Percentiles rank a stretch among this genome's conserved stretches.
These are phyloP conservation scores for Chaetomiaceae sp. DNA, from an alignment of 2,329 filamentous ascomycete genomes.

Conservation along the genomic window DNA sequence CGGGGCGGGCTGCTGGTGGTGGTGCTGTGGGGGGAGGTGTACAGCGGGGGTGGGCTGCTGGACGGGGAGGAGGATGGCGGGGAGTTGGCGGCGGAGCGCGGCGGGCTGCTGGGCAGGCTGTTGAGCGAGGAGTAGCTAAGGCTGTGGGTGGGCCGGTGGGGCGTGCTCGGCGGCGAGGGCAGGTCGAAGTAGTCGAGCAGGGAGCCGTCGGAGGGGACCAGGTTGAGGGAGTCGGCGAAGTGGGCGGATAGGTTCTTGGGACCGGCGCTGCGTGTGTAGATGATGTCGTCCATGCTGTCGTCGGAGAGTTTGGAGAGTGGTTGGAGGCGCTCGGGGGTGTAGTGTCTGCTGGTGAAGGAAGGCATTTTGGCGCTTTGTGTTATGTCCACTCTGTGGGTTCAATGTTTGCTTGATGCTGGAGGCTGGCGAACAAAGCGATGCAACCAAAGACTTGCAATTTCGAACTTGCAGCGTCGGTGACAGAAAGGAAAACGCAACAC, in stretches of 20 bases:
- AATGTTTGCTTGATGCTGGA: not conserved
- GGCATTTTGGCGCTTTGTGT: slow-evolving; percentile 7
- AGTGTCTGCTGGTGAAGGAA: slow-evolving; percentile 11
- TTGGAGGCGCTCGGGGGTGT: slow-evolving; percentile 8
- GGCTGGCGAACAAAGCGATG: not conserved
- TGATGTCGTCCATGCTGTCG: slow-evolving; percentile 13
- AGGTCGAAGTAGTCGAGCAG: slow-evolving; percentile 20
- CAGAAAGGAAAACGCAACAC: not conserved
- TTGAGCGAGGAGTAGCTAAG: slow-evolving; percentile 12
- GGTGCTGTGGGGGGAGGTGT: not conserved
- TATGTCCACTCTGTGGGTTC: not conserved
- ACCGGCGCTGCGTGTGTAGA: not conserved
- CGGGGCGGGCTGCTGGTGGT: not conserved
- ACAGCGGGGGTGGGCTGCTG: not conserved
- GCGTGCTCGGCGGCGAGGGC: slow-evolving; percentile 18
- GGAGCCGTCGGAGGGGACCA: slow-evolving; percentile 13
- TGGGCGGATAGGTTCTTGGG: not conserved
- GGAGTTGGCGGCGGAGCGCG: not conserved
- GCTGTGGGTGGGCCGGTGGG: slow-evolving; percentile 8
- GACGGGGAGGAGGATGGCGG: not conserved
- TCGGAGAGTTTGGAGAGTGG: slow-evolving; percentile 1
- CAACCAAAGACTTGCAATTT: not conserved
- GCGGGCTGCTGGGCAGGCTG: slow-evolving; percentile 5
- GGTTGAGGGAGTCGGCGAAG: not conserved
- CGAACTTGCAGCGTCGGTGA: not conserved